phyloP scores from a whole-genome alignment of 768 basidiomycete genomes.

The Xerocomus brunneocitrinus region DNA sequence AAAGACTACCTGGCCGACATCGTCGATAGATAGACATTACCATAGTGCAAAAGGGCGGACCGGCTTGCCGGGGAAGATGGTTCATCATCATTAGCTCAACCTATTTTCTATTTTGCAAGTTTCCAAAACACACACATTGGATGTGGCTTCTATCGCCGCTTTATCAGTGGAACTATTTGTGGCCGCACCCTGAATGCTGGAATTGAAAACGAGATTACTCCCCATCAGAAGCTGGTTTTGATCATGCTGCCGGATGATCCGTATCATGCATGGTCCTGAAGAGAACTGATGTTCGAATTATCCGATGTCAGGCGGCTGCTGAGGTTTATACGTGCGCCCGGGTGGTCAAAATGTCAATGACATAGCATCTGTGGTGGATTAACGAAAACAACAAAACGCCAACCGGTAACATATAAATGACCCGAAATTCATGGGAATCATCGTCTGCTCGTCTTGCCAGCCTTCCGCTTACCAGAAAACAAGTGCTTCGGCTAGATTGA shows the following conservation, averaged over 20 bases:
- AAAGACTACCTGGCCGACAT: too few species aligned
- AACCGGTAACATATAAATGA: slow-evolving; percentile 2
- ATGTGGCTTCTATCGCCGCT: background rate
- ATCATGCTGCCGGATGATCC: background rate
- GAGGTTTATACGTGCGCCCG: background rate
- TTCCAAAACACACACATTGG: background rate
- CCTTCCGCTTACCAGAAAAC: slow-evolving; percentile 80
- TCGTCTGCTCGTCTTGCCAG: slow-evolving; percentile 76
- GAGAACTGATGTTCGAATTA: background rate
- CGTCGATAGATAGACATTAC: too few species aligned
- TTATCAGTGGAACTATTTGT: background rate
- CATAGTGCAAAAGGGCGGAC: background rate
- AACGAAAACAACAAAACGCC: slow-evolving; percentile 1
- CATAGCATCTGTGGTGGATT: background rate
- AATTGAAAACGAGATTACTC: background rate
- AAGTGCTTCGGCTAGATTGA: slow-evolving; percentile 73
- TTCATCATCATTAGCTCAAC: background rate
- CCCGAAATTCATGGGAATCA: slow-evolving; percentile 29
- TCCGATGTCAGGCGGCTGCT: background rate
- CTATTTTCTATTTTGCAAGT: background rate
- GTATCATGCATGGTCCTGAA: background rate
- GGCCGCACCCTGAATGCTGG: background rate
- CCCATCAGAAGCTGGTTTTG: background rate
- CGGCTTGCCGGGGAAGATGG: background rate
- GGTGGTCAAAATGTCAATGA: background rate